Evolutionary conservation across 441 rosid genomes (phyloP).

Genomic region (Eruca vesicaria): DNA sequence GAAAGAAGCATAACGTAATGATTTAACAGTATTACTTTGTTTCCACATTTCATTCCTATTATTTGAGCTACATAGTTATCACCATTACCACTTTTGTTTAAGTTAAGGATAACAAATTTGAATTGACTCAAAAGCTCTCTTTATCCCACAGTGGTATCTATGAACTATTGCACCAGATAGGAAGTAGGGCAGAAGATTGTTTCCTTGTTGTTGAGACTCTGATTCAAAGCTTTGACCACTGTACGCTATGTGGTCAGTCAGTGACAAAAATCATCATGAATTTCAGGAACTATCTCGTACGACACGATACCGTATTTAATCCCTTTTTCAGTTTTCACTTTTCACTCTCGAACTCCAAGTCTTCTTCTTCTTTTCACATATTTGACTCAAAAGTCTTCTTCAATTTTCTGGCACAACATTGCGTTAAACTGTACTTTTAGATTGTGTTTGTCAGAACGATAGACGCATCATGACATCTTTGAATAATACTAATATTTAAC

Average conservation of each 20-base stretch:
- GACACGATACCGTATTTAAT: constrained; percentile 27
- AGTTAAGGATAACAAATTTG: constrained; percentile 15
- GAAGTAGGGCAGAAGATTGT: constrained; percentile 12
- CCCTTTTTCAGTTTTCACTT: not conserved
- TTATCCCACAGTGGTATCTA: constrained; percentile 10
- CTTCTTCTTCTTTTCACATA: no score
- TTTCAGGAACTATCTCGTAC: constrained; percentile 31
- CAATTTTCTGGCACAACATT: constrained; percentile 15
- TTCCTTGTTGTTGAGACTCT: constrained; percentile 27
- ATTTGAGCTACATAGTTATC: constrained; percentile 14
- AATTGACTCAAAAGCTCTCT: not conserved
- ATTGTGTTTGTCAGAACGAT: constrained; percentile 30
- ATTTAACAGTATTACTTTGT: no score
- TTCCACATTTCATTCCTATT: not conserved
- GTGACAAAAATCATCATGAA: constrained; percentile 23
- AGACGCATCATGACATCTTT: constrained; percentile 25
- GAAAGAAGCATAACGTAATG: no score
- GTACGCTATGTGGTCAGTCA: constrained; percentile 13
- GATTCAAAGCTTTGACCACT: constrained; percentile 32
- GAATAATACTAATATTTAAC: no score
- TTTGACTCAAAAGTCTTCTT: not conserved
- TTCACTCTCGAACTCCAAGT: not conserved
- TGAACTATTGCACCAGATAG: constrained; percentile 25
- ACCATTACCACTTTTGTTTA: no score
- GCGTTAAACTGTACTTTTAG: constrained; percentile 18